These are phyloP conservation scores for Backusella parvicylindrica DNA, from an alignment of 192 early-diverging fungal species.

Conservation along the genomic window DNA sequence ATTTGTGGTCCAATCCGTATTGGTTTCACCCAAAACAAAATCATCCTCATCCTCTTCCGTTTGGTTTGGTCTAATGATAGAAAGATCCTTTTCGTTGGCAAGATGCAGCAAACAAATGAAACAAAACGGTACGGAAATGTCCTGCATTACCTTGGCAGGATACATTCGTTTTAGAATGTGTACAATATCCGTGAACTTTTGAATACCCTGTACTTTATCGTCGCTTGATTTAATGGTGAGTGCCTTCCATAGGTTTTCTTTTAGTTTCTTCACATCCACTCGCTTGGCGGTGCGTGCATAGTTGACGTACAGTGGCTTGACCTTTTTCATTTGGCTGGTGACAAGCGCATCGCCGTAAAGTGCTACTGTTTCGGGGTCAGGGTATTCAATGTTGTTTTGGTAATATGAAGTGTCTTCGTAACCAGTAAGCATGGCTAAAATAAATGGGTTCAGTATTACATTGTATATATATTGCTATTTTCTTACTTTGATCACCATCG, in stretches of 20 bases:
- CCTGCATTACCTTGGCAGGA: constrained; percentile 70
- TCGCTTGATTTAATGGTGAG: constrained; percentile 29
- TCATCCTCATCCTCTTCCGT: constrained; percentile 8
- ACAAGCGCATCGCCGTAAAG: constrained; percentile 29
- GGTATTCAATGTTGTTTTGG: constrained; percentile 34
- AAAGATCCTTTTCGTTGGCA: constrained; percentile 88
- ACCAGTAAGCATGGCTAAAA: constrained; percentile 6
- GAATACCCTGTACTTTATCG: constrained; percentile 48
- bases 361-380: constrained; percentile 35
- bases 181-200: constrained; percentile 75
- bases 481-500: constrained; percentile 26
- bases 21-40: constrained; percentile 23
- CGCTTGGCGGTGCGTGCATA: constrained; percentile 89
- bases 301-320: constrained; percentile 68
- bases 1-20: constrained; percentile 2
- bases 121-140: constrained; percentile 96
- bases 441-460: background rate
- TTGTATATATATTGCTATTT: background rate
- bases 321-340: constrained; percentile 46
- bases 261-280: constrained; percentile 92
- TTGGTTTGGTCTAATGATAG: constrained; percentile 3
- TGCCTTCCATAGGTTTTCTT: constrained; percentile 95
- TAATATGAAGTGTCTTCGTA: constrained; percentile 39
- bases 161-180: constrained; percentile 72
- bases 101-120: constrained; percentile 97